Conservation (phyloP, 139 green algal species). For the Zygnema circumcarinatum region DNA sequence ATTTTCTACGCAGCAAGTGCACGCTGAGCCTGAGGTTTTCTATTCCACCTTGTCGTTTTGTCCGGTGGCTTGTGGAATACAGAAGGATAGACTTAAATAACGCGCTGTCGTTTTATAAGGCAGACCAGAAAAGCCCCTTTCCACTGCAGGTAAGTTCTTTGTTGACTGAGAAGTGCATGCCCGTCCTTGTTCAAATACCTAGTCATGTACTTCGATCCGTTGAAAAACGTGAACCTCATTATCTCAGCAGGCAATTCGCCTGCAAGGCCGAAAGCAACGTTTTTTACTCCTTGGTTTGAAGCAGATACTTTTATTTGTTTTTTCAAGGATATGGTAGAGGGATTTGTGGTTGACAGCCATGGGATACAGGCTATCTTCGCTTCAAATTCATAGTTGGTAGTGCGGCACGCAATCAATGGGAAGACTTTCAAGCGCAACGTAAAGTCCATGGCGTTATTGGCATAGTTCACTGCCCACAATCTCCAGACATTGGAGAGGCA, state of each 20-base stretch:
- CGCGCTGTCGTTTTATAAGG: slow-evolving; percentile 50
- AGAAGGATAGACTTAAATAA: slow-evolving; percentile 18
- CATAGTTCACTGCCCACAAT: slow-evolving; percentile 74
- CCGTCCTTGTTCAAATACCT: not conserved
- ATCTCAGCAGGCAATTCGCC: slow-evolving; percentile 2
- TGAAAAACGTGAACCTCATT: not conserved
- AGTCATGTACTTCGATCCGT: not conserved
- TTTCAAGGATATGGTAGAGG: not conserved
- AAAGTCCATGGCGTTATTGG: slow-evolving; percentile 75
- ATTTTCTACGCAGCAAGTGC: not conserved
- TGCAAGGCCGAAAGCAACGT: not conserved
- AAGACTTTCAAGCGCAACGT: slow-evolving; percentile 69
- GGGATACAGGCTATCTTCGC: slow-evolving; percentile 30
- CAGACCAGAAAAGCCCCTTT: slow-evolving; percentile 59
- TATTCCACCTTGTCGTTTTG: not conserved
- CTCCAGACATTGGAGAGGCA: slow-evolving; percentile 60
- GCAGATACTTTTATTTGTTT: not conserved
- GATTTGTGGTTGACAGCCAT: slow-evolving; percentile 27
- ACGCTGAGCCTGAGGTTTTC: not conserved
- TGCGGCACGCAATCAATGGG: slow-evolving; percentile 36
- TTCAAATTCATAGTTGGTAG: slow-evolving; percentile 51
- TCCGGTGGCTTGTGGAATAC: not conserved
- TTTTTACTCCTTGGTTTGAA: not conserved
- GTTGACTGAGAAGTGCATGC: not conserved
- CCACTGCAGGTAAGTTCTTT: slow-evolving; percentile 17